A percentile compares a stretch with the other conserved stretches of the same genome.
Evolutionary conservation across 176 grass and related monocot species (phyloP).

Genomic region (Musa beccarii): DNA sequence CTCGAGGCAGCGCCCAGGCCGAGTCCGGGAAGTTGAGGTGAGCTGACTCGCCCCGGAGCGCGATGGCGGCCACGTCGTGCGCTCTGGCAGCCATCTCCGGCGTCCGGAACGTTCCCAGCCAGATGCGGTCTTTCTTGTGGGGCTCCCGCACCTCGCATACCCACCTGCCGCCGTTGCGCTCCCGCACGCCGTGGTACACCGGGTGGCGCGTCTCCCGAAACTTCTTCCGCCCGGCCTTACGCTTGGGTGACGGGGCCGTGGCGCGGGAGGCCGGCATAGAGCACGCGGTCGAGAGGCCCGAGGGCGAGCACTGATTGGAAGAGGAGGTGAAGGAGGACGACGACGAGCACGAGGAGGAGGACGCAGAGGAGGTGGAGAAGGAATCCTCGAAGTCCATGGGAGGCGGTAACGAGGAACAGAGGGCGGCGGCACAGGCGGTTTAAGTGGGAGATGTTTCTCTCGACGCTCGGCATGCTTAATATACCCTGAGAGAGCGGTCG

Average conservation of each 20-base stretch:
- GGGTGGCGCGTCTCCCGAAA: conserved; percentile 83
- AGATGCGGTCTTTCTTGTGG: conserved; percentile 42
- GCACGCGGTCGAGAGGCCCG: conserved; percentile 17
- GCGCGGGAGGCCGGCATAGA: conserved; percentile 21
- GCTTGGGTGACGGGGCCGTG: conserved; percentile 37
- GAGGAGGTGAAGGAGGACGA: neutral
- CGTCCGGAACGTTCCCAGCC: conserved; percentile 72
- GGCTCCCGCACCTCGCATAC: conserved; percentile 76
- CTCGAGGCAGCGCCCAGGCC: conserved; percentile 23
- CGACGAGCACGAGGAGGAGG: neutral
- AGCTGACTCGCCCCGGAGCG: conserved; percentile 16
- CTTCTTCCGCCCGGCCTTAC: conserved; percentile 60
- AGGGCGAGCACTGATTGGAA: conserved; percentile 12
- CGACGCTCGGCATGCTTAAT: too few species aligned
- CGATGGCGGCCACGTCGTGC: conserved; percentile 60
- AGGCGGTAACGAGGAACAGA: too few species aligned
- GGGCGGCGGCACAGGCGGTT: too few species aligned
- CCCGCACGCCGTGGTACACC: conserved; percentile 65
- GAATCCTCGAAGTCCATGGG: neutral
- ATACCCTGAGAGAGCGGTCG: neutral
- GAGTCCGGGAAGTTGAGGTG: conserved; percentile 77
- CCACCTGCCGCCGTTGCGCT: conserved; percentile 37
- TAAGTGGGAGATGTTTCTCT: too few species aligned
- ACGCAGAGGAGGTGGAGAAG: too few species aligned
- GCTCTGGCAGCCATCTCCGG: conserved; percentile 53